Percentiles rank a stretch among this genome's conserved stretches.
These are phyloP conservation scores for Saksenaea oblongispora DNA, from an alignment of 371 early-diverging fungal species.

Conservation along the genomic window DNA sequence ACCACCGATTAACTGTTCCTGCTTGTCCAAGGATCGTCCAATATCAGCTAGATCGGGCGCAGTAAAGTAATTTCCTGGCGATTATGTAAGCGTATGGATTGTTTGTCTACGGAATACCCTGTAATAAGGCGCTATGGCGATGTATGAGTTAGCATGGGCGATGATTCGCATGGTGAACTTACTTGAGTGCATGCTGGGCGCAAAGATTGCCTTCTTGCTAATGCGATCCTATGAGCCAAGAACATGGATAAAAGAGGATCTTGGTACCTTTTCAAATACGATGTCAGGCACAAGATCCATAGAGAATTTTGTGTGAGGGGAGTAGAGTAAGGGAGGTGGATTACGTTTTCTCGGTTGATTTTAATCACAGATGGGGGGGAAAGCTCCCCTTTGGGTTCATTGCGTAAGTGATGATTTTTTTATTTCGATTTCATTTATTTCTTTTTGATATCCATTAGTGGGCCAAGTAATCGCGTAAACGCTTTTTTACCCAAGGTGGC, in stretches of 20 bases:
- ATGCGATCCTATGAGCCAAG: neutral
- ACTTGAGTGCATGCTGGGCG: slow-evolving; percentile 76
- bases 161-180: slow-evolving; percentile 6
- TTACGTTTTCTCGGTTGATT: neutral
- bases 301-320: neutral
- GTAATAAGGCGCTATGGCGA: slow-evolving; percentile 46
- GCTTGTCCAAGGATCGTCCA: slow-evolving; percentile 59
- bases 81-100: neutral
- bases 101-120: slow-evolving; percentile 35
- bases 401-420: too few species aligned
- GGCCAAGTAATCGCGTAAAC: slow-evolving; percentile 91
- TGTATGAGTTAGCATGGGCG: neutral
- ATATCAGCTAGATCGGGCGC: slow-evolving; percentile 74
- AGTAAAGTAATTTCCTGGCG: slow-evolving; percentile 62
- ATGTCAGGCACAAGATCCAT: slow-evolving; percentile 66
- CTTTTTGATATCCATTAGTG: slow-evolving; percentile 78
- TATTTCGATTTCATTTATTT: too few species aligned
- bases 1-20: slow-evolving; percentile 33
- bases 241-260: neutral
- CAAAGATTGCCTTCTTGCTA: slow-evolving; percentile 78
- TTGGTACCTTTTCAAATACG: slow-evolving; percentile 63
- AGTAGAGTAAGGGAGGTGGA: neutral
- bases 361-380: too few species aligned
- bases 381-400: too few species aligned
- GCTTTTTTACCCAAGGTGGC: slow-evolving; percentile 91